Evolutionary conservation across 148 eudicot species (phyloP).

Genomic region (Chenopodium berlandieri): DNA sequence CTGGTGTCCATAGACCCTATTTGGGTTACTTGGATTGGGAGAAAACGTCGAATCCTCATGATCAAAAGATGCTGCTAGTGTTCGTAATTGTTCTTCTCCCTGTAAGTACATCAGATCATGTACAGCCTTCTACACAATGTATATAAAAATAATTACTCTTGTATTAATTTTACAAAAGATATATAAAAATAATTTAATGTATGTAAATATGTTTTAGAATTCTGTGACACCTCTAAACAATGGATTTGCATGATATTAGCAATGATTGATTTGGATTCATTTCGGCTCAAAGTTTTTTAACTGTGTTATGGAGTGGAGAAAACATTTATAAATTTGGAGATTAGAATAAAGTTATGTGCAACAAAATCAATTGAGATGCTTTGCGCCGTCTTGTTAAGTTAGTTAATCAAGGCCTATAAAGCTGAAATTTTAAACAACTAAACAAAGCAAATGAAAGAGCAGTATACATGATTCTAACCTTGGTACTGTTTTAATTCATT

Average conservation of each 20-base stretch:
- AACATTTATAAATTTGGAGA: not conserved
- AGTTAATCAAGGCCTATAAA: not conserved
- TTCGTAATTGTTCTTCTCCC: not conserved
- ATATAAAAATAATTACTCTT: no score
- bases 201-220: no score
- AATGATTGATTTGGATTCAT: conserved; percentile 13
- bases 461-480: not conserved
- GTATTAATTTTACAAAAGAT: no score
- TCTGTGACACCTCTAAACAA: no score
- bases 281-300: not conserved
- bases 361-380: not conserved
- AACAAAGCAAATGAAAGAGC: not conserved
- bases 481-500: not conserved
- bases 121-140: not conserved
- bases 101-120: not conserved
- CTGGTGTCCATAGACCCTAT: conserved; percentile 67
- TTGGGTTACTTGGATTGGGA: conserved; percentile 75
- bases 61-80: conserved; percentile 36
- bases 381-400: conserved; percentile 13
- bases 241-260: not conserved
- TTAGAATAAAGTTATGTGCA: not conserved
- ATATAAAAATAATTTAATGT: no score
- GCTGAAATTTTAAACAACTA: not conserved
- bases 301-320: not conserved
- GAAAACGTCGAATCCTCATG: conserved; percentile 79